Evolutionary conservation across 768 basidiomycete genomes (phyloP).

Genomic region (Multifurca ochricompacta): DNA sequence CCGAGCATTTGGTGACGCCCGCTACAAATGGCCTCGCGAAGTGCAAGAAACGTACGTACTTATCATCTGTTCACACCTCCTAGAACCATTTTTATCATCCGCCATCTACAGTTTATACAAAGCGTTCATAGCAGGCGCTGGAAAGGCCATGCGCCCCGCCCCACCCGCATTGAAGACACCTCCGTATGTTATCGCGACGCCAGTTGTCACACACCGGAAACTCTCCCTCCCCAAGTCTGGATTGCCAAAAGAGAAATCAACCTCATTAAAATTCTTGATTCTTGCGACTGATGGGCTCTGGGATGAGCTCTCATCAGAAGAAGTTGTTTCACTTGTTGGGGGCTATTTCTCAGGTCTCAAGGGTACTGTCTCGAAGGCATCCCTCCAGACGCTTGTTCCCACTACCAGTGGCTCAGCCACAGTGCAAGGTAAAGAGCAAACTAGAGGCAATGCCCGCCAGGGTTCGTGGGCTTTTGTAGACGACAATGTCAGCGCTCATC

Average conservation of each 20-base stretch:
- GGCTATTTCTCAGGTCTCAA: slow-evolving; percentile 69
- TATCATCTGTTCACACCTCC: background rate
- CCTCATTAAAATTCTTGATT: slow-evolving; percentile 64
- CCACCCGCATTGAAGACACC: slow-evolving; percentile 71
- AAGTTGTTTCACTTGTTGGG: slow-evolving; percentile 81
- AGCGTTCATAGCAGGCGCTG: slow-evolving; percentile 60
- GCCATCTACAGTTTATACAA: slow-evolving; percentile 41
- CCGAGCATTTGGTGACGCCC: slow-evolving; percentile 81
- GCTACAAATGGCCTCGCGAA: slow-evolving; percentile 79
- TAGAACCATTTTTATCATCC: background rate
- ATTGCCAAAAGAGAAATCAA: slow-evolving; percentile 26
- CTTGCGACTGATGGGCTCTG: slow-evolving; percentile 76
- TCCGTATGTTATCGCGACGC: slow-evolving; percentile 84
- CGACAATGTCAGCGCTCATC: slow-evolving; percentile 69
- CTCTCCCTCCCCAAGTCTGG: slow-evolving; percentile 42
- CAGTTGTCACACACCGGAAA: slow-evolving; percentile 74
- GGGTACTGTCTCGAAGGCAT: slow-evolving; percentile 52
- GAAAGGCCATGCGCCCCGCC: slow-evolving; percentile 47
- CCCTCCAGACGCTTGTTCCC: slow-evolving; percentile 47
- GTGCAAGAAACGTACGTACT: slow-evolving; percentile 59
- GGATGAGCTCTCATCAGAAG: slow-evolving; percentile 59
- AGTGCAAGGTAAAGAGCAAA: slow-evolving; percentile 57
- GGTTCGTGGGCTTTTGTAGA: slow-evolving; percentile 76
- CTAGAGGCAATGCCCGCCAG: slow-evolving; percentile 27
- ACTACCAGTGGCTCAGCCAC: slow-evolving; percentile 46